Evolutionary conservation across 2,329 filamentous ascomycete genomes (phyloP).

Genomic region (Xylariaceae sp.): DNA sequence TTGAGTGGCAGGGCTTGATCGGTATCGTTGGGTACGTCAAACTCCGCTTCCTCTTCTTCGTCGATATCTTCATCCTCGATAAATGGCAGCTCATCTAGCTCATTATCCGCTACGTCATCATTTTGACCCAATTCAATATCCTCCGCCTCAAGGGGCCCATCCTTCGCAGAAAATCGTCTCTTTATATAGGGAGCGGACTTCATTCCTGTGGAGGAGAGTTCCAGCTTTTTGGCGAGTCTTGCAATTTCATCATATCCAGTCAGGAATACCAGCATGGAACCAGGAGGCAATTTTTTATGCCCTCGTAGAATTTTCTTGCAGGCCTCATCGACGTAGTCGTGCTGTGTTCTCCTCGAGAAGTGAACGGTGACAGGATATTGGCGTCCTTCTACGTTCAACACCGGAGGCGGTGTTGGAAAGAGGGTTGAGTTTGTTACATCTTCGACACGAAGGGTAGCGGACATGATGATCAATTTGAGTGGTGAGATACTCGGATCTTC

Average conservation of each 20-base stretch:
- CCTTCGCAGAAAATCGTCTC: slow-evolving; percentile 71
- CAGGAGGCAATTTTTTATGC: slow-evolving; percentile 83
- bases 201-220: slow-evolving; percentile 59
- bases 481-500: slow-evolving; percentile 70
- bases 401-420: slow-evolving; percentile 73
- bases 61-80: slow-evolving; percentile 52
- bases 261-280: slow-evolving; percentile 88
- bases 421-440: slow-evolving; percentile 84
- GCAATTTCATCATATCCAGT: slow-evolving; percentile 92
- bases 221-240: slow-evolving; percentile 74
- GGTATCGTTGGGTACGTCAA: slow-evolving; percentile 62
- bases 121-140: slow-evolving; percentile 77
- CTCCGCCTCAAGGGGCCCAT: slow-evolving; percentile 77
- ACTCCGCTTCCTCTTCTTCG: slow-evolving; percentile 63
- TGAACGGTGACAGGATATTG: slow-evolving; percentile 89
- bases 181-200: slow-evolving; percentile 57
- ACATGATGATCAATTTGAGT: slow-evolving; percentile 96
- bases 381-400: slow-evolving; percentile 85
- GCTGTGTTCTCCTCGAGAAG: slow-evolving; percentile 76
- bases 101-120: slow-evolving; percentile 66
- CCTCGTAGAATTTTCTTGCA: slow-evolving; percentile 84
- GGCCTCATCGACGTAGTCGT: slow-evolving; percentile 87
- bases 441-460: slow-evolving; percentile 84
- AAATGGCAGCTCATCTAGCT: slow-evolving; percentile 45
- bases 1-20: slow-evolving; percentile 58